A percentile compares a stretch with the other conserved stretches of the same genome.
Evolutionary conservation across 1,284 basidiomycete species (phyloP).

Genomic region (Macrocystidia cucumis): DNA sequence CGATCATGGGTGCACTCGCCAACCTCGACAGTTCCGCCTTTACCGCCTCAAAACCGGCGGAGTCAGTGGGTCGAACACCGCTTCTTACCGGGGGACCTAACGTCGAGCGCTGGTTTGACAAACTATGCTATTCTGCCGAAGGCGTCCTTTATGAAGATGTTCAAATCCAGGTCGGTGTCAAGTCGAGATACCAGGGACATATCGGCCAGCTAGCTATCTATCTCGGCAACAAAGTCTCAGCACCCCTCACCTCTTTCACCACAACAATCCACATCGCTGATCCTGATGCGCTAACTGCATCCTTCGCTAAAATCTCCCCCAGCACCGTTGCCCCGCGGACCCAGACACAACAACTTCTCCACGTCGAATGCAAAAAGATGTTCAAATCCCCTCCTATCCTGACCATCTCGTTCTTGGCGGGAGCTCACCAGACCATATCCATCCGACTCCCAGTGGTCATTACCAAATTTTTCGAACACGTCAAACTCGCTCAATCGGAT

Average conservation of each 20-base stretch:
- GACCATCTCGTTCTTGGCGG: constrained; percentile 87
- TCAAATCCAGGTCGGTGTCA: constrained; percentile 93
- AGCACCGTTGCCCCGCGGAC: constrained; percentile 74
- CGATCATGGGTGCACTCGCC: constrained; percentile 72
- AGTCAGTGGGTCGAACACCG: constrained; percentile 27
- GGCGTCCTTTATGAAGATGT: constrained; percentile 96
- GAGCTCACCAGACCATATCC: constrained; percentile 82
- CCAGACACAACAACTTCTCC: constrained; percentile 89
- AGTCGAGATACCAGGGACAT: constrained; percentile 91
- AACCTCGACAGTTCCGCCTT: constrained; percentile 68
- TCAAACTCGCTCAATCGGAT: constrained; percentile 73
- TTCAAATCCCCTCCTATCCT: constrained; percentile 81
- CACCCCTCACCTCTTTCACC: constrained; percentile 84
- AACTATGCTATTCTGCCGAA: constrained; percentile 74
- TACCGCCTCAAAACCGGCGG: constrained; percentile 7
- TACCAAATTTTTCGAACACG: constrained; percentile 92
- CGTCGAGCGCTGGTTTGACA: constrained; percentile 86
- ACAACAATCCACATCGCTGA: constrained; percentile 74
- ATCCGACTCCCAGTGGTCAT: constrained; percentile 83
- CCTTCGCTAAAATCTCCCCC: constrained; percentile 86
- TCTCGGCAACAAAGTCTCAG: constrained; percentile 92
- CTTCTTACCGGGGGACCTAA: constrained; percentile 59
- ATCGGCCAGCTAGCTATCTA: constrained; percentile 90
- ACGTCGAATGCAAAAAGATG: constrained; percentile 89
- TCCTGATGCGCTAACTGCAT: constrained; percentile 67